Evolutionary conservation across 2,329 filamentous ascomycete genomes (phyloP), one percentile per base, ranked within the genome.

Genomic region (Arthrobotrys iridis): DNA sequence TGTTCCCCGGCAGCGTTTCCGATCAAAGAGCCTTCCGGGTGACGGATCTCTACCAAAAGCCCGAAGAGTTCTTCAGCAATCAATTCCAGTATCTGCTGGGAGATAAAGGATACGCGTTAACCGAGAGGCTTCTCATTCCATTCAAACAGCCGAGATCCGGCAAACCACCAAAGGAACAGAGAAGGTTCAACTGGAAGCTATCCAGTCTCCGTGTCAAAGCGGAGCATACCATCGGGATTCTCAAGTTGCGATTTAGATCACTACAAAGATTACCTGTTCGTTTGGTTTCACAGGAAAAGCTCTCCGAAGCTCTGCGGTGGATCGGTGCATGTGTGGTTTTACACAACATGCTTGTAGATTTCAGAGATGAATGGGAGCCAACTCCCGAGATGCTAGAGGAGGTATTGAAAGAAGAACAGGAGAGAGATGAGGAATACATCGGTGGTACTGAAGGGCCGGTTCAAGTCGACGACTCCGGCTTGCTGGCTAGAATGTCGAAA

Each of bases 161-260:
- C 13, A 55, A 55, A 37, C 50, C 50, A n/a, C 50, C 50, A 4
- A 55, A 55, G 5, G 50, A 35, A 10, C 50, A 55, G 50, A 55
- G 50, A n/a, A 55, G 30, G 30, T 55, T 55, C 10, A 55, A 55
- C 18, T 55, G 50, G 50, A 55, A 37, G 7, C 5, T 55, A 55
- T 55, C 50, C 28, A 55, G 50, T 24, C 50, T 55, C 7, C 50
- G 50, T 24, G 50, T 55, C n/a, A 55, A 55, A 37, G 50, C 50
- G 7, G 50, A 55, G 26, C 50, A 55, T 18, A 55, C 50, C 1
- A 55, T 55, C 3, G 50, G 50, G 4, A 55, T 55, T 18, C 50
- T 55, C 18, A 55, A 55, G 7, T 24, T 55, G n/a, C 50, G 50
- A 4, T 55, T 55, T n/a, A 55, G 50, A 13, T 55, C 50, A 1